Evolutionary conservation across 2,329 filamentous ascomycete species (phyloP).

Genomic region (Ophiostoma sp.): DNA sequence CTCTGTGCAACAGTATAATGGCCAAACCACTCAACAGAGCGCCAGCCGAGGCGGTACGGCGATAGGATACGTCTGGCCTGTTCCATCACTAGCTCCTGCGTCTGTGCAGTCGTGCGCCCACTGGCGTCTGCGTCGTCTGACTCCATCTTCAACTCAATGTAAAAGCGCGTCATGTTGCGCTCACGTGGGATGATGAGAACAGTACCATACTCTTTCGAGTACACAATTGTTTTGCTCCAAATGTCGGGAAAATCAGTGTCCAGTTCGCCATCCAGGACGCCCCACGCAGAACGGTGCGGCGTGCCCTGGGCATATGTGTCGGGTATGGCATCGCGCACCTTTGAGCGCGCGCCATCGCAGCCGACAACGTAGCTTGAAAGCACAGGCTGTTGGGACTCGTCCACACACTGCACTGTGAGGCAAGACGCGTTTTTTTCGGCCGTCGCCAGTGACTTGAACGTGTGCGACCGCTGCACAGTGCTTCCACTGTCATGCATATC

Average conservation of each 20-base stretch:
- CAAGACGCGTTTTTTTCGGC: conserved; percentile 40
- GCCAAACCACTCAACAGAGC: conserved; percentile 63
- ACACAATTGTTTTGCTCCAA: conserved; percentile 67
- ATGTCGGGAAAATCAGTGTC: conserved; percentile 69
- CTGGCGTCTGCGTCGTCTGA: conserved; percentile 29
- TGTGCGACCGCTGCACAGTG: conserved; percentile 57
- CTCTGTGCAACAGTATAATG: conserved; percentile 66
- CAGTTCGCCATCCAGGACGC: conserved; percentile 64
- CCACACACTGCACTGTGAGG: conserved; percentile 39
- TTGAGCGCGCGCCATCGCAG: conserved; percentile 67
- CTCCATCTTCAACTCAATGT: conserved; percentile 48
- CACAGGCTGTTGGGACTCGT: background rate
- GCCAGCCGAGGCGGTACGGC: conserved; percentile 53
- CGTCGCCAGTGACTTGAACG: conserved; percentile 53
- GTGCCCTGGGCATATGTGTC: conserved; percentile 16
- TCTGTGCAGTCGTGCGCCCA: conserved; percentile 32
- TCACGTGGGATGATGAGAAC: conserved; percentile 68
- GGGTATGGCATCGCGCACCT: conserved; percentile 59
- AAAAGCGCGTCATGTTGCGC: conserved; percentile 63
- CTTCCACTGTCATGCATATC: conserved; percentile 61
- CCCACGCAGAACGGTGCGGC: conserved; percentile 49
- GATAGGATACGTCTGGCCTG: conserved; percentile 52
- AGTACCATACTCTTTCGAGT: conserved; percentile 60
- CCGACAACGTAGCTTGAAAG: conserved; percentile 50
- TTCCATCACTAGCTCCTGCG: conserved; percentile 61